Base-by-base conservation (phyloP, 345 rosid genomes). In the Syzygium grande region DNA sequence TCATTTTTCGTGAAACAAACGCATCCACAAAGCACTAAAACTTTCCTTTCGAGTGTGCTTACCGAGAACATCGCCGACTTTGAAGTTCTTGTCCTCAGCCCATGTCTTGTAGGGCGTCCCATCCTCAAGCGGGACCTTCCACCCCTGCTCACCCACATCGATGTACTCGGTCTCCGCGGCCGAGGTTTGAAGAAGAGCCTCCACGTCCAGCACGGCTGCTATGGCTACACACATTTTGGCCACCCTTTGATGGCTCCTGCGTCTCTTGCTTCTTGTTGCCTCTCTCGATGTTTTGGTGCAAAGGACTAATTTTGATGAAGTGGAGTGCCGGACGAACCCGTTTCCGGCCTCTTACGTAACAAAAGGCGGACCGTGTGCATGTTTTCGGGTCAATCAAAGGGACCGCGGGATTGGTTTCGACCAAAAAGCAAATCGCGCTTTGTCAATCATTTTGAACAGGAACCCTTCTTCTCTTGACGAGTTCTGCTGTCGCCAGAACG, bases 111-210 rank as follows among this genome's bases (percentile, higher is more conserved):
- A 94, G 84, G 63, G 34, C 1, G 54, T 29, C 15, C 91, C 27
- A 10, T 88, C 88, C 1, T 63, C 86, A 1, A 85, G 63, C 16
- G 92, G 92, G 52, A 93, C 84, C 13, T 27, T 6, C 97, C 95
- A 94, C 51, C 93, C 92, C 0, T 49, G 10, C 41, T 87, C 41
- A 84, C 59, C 93, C 19, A 93, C 93, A 2, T 93, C 95, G 2
- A 79, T 77, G 11, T 49, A 49, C 29, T 51, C 15, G 85, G 85
- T 29, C 14, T 0, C 2, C 11, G 4, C 9, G 52, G 23, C 85
- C 55, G 1, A 83, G 85, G 85, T 27, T 5, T 52, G 1, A 27
- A 83, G 85, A 25, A 83, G 53, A 83, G 85, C 11, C 15, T 0
- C 7, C 10, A 0, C 11, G 1, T 34, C 30, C 34, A 49, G 2